Evolutionary conservation across 441 rosid species (phyloP), one percentile per base, ranked within the genome.

Genomic region (Melastoma candidum): DNA sequence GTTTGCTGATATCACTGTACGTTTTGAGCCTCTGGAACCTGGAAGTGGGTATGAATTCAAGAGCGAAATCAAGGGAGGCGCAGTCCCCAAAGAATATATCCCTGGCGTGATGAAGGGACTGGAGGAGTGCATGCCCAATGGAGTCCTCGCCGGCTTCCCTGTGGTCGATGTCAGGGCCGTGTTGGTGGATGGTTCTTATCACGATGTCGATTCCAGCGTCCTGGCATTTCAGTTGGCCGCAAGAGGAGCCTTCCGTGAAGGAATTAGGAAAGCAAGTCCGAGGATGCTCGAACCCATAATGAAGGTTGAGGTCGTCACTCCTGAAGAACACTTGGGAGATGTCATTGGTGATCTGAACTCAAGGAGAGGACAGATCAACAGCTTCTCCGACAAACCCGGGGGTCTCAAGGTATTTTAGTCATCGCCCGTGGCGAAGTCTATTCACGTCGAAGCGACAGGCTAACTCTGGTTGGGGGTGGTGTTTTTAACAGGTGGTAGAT

Each of bases 1-100:
- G 82, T 92, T 88, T 70, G 96, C 96, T 53, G 98, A 92, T 66
- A 68, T 92, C 5, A 82, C 92, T 0, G 78, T 92, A n/a, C 71
- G 95, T 49, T 88, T 88, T 50, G 98, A 92, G 74, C 98, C 97
- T 5, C 47, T 88, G 71, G 94, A 84, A 48, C 22, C 97, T 3
- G 97, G 97, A 26, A 65, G 75, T 48, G 98, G 98, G 26, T 92
- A 92, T 6, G 95, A 88, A 58, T 92, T 92, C 89, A 85, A 88
- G 77, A 88, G 87, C 61, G 95, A 92, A 71, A 88, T 92, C 71
- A 92, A 92, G 77, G 95, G 98, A 76, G 98, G 98, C 59, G 79
- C 83, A 0, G 84, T 92, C 62, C 98, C 96, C 1, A 87, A 56
- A 68, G 98, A 87, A 56, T 87, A 83, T 41, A 72, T 87, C 55